Percentiles rank a stretch among this genome's conserved stretches.
Conservation (phyloP, 441 rosid genomes). For the Biscutella laevigata region DNA sequence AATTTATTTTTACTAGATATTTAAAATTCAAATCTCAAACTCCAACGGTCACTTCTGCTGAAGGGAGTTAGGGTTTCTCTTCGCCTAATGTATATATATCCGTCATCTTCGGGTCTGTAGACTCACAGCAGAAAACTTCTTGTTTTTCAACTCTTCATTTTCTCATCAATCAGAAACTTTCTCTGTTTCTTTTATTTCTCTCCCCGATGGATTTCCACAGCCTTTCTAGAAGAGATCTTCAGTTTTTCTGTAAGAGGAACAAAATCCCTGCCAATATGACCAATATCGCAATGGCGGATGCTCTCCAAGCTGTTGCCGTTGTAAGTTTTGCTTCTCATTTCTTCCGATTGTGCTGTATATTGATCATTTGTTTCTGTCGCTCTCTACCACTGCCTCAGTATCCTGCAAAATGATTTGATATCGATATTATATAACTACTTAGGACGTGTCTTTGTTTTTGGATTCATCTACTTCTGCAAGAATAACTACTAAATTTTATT, state of each 20-base stretch:
- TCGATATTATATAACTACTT: neutral
- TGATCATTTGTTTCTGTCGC: neutral
- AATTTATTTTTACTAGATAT: neutral
- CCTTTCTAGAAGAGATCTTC: constrained; percentile 76
- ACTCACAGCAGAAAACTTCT: constrained; percentile 21
- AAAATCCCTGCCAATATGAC: constrained; percentile 82
- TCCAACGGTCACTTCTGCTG: constrained; percentile 53
- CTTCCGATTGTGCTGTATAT: neutral
- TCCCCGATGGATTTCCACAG: constrained; percentile 63
- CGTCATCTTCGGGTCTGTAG: constrained; percentile 9
- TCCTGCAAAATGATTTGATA: neutral
- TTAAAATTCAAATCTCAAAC: constrained; percentile 44
- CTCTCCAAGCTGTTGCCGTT: constrained; percentile 57
- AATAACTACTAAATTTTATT: neutral
- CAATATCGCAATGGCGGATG: constrained; percentile 86
- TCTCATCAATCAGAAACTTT: neutral
- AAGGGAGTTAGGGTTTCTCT: constrained; percentile 36
- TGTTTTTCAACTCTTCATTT: constrained; percentile 21
- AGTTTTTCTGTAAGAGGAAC: constrained; percentile 88
- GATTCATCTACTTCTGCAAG: neutral
- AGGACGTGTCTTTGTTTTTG: neutral
- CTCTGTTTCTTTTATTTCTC: neutral
- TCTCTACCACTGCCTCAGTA: neutral
- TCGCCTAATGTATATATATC: constrained; percentile 1
- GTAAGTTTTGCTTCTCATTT: constrained; percentile 29